phyloP scores from a whole-genome alignment of 2,329 filamentous ascomycete genomes.

The Microcyclospora pomicola region DNA sequence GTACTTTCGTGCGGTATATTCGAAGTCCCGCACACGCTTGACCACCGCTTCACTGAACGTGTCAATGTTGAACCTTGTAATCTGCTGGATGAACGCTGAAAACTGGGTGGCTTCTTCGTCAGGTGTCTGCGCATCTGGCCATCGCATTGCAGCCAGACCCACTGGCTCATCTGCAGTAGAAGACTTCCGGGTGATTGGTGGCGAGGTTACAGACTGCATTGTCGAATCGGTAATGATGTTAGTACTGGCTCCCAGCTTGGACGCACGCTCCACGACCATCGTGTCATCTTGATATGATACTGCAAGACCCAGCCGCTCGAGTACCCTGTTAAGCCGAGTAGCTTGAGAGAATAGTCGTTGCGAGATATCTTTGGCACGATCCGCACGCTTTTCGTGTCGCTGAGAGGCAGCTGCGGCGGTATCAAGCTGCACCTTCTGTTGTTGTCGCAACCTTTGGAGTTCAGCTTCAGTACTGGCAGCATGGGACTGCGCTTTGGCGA shows the following conservation, averaged over 20 bases:
- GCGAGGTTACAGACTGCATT: conserved; percentile 38
- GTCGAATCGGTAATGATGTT: conserved; percentile 30
- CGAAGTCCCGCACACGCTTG: conserved; percentile 83
- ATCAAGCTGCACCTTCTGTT: conserved; percentile 41
- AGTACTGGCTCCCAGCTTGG: conserved; percentile 39
- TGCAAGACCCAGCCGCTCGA: conserved; percentile 77
- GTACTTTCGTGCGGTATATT: conserved; percentile 84
- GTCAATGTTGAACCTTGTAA: conserved; percentile 72
- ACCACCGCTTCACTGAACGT: conserved; percentile 72
- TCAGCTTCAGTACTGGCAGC: conserved; percentile 65
- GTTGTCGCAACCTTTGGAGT: conserved; percentile 53
- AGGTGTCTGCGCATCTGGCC: conserved; percentile 57
- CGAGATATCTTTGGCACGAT: conserved; percentile 68
- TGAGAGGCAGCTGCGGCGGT: conserved; percentile 34
- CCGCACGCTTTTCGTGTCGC: conserved; percentile 55
- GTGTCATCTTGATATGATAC: conserved; percentile 59
- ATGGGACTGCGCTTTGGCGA: conserved; percentile 63
- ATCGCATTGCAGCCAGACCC: conserved; percentile 64
- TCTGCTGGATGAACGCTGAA: conserved; percentile 54
- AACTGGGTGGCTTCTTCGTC: conserved; percentile 62
- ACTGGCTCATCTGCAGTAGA: conserved; percentile 27
- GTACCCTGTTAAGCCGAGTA: conserved; percentile 64
- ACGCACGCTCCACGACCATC: conserved; percentile 62
- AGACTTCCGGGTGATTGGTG: conserved; percentile 41
- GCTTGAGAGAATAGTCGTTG: conserved; percentile 72